Evolutionary conservation across 2,329 filamentous ascomycete genomes (phyloP), one percentile per base, ranked within the genome.

Genomic region (Diaporthe ampelina): DNA sequence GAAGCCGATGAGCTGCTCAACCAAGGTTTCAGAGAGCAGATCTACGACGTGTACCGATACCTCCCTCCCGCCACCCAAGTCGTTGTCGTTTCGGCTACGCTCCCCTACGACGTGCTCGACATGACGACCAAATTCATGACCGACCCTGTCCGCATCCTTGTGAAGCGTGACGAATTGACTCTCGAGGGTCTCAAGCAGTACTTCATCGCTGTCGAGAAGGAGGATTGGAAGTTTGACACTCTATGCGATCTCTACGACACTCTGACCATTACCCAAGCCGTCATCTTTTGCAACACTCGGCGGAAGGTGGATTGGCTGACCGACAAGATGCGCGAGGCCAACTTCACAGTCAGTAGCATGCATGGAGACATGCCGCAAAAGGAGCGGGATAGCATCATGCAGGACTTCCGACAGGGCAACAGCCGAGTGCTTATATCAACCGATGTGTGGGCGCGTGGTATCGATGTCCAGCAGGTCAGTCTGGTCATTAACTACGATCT

Each of bases 111-210:
- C 84, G 97, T 99, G 77, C 93, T 99, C 76, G 97, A 99, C 90
- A 95, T 99, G 84, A 99, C 97, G 84, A 98, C 96, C 88, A 98
- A 98, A 90, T 99, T 99, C 91, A 99, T 99, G 97, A 95, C 95
- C 82, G 97, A 99, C 88, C 97, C 97, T 80, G 94, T 99, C 86
- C 95, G 97, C 84, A 98, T 99, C 84, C 91, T 99, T 81, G 97
- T 99, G 88, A 99, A 99, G 94, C 98, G 98, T 92, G 96, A 97
- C 84, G 97, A 99, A 86, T 93, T 99, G 86, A 99, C 97, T 83
- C 95, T 99, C 75, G 97, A 99, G 89, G 97, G 97, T 94, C 97
- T 99, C 85, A 99, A 99, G 92, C 97, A 99, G 87, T 99, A 98
- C 90, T 99, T 98, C 90, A 98, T 99, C 87, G 97, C 97, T 76